These are phyloP conservation scores for Alternaria conjuncta DNA, from an alignment of 2,329 filamentous ascomycete species.

Conservation along the genomic window DNA sequence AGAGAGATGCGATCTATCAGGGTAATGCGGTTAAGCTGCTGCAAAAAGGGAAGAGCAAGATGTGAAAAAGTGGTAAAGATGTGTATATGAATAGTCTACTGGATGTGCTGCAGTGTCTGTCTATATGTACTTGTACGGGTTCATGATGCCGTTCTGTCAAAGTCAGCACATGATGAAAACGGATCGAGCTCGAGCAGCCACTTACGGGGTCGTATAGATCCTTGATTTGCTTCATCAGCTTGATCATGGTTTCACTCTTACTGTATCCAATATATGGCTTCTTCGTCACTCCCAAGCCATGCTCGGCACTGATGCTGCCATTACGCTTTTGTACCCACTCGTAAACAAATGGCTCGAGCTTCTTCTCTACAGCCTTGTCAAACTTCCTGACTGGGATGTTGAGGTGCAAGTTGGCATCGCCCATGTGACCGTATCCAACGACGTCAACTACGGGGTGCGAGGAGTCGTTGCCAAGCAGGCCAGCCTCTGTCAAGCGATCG, in stretches of 20 bases:
- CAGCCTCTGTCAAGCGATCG: constrained; percentile 72
- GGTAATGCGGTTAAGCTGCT: constrained; percentile 48
- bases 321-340: constrained; percentile 91
- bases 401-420: constrained; percentile 92
- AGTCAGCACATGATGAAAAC: constrained; percentile 25
- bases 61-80: background rate
- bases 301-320: constrained; percentile 96
- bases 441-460: constrained; percentile 83
- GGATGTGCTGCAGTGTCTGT: constrained; percentile 24
- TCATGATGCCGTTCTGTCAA: constrained; percentile 91
- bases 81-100: constrained; percentile 3
- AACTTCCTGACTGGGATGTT: constrained; percentile 86
- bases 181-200: constrained; percentile 11
- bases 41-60: constrained; percentile 5
- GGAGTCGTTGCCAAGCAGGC: constrained; percentile 75
- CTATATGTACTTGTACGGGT: constrained; percentile 93
- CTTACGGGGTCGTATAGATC: constrained; percentile 90
- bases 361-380: constrained; percentile 84
- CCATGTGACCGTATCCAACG: constrained; percentile 98
- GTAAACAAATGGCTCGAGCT: constrained; percentile 93
- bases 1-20: constrained; percentile 48
- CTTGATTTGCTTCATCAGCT: constrained; percentile 95
- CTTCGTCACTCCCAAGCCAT: constrained; percentile 92
- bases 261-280: constrained; percentile 95
- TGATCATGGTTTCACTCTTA: constrained; percentile 83